A percentile compares a stretch with the other conserved stretches of the same genome.
Evolutionary conservation across 306 rosid species (phyloP).

Genomic region (Begonia masoniana): DNA sequence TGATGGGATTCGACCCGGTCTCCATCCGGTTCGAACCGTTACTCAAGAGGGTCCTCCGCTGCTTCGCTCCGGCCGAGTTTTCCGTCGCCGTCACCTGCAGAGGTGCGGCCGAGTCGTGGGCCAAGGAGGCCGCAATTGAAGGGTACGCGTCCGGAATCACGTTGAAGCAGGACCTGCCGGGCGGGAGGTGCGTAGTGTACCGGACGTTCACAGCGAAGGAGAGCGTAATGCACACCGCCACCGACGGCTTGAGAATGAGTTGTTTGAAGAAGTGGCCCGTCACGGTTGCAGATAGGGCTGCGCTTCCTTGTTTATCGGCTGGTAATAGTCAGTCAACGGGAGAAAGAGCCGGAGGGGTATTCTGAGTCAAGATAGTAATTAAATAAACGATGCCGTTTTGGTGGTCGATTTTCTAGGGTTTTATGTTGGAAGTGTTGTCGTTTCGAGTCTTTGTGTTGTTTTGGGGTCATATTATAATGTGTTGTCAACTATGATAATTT

Average conservation of each 20-base stretch:
- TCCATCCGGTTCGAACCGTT: slow-evolving; percentile 4
- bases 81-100: slow-evolving; percentile 34
- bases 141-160: slow-evolving; percentile 32
- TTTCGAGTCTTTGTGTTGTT: too few species aligned
- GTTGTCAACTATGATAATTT: too few species aligned
- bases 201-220: slow-evolving; percentile 9
- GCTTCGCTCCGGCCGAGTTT: slow-evolving; percentile 32
- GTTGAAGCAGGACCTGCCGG: slow-evolving; percentile 32
- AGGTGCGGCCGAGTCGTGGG: slow-evolving; percentile 15
- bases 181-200: slow-evolving; percentile 31
- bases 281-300: slow-evolving; percentile 4
- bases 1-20: slow-evolving; percentile 18
- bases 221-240: slow-evolving; percentile 6
- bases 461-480: too few species aligned
- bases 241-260: background rate
- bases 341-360: background rate
- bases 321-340: background rate
- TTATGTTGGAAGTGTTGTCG: too few species aligned
- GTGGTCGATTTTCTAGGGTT: too few species aligned
- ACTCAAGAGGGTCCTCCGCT: slow-evolving; percentile 17
- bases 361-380: background rate
- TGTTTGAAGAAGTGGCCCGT: slow-evolving; percentile 7
- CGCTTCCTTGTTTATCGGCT: slow-evolving; percentile 7
- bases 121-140: slow-evolving; percentile 18
- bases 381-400: too few species aligned